Percentiles rank a stretch among this genome's conserved stretches.
Evolutionary conservation across 2,329 filamentous ascomycete genomes (phyloP).

Genomic region (Cercospora zeae-maydis): DNA sequence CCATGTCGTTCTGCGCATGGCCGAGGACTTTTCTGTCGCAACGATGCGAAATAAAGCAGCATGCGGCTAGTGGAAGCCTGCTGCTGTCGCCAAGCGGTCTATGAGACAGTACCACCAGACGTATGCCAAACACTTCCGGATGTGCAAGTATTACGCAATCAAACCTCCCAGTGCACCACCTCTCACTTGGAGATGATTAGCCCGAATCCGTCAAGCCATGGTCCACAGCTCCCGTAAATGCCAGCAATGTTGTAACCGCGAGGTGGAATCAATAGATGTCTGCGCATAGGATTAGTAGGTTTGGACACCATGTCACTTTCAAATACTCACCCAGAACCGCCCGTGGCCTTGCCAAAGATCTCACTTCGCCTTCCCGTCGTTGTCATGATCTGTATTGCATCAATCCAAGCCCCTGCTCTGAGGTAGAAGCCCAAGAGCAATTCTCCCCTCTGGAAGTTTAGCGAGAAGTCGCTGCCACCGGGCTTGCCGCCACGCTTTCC

Average conservation of each 20-base stretch:
- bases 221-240: conserved; percentile 73
- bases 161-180: not conserved
- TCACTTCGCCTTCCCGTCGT: conserved; percentile 82
- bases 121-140: not conserved
- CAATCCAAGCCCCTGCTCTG: conserved; percentile 75
- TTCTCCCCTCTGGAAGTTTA: conserved; percentile 83
- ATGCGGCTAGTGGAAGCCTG: not conserved
- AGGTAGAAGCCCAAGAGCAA: conserved; percentile 82
- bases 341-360: conserved; percentile 74
- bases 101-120: not conserved
- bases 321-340: conserved; percentile 72
- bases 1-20: not conserved
- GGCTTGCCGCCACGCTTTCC: conserved; percentile 71
- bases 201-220: conserved; percentile 82
- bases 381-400: conserved; percentile 85
- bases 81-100: not conserved
- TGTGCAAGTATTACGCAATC: conserved; percentile 6
- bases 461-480: conserved; percentile 69
- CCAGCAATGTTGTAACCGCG: conserved; percentile 85
- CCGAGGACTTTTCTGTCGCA: not conserved
- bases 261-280: conserved; percentile 83
- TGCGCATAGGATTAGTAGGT: conserved; percentile 41
- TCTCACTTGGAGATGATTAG: conserved; percentile 58
- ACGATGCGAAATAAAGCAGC: not conserved
- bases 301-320: not conserved